A percentile compares a stretch with the other conserved stretches of the same genome.
phyloP scores from a whole-genome alignment of 2,329 filamentous ascomycete species.

The Penicillium oxalicum region DNA sequence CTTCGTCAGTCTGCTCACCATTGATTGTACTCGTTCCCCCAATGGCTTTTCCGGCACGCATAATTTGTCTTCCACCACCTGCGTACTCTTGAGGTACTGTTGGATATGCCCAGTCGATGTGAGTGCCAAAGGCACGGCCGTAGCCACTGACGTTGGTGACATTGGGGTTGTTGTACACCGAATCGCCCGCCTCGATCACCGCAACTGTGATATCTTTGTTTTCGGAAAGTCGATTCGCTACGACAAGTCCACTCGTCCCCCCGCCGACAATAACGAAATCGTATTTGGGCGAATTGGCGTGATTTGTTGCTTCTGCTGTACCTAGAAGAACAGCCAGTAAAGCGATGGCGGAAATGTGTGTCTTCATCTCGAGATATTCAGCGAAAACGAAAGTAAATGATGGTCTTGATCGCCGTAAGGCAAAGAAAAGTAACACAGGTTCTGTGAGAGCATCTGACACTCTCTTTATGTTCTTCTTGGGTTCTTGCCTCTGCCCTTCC shows the following conservation, averaged over 20 bases:
- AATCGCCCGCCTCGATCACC: slow-evolving; percentile 31
- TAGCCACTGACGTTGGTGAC: slow-evolving; percentile 25
- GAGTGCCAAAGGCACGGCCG: slow-evolving; percentile 27
- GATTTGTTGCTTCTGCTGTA: slow-evolving; percentile 7
- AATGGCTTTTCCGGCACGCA: slow-evolving; percentile 40
- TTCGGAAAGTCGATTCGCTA: slow-evolving; percentile 34
- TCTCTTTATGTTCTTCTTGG: background rate
- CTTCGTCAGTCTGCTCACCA: slow-evolving; percentile 17
- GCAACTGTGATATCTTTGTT: slow-evolving; percentile 22
- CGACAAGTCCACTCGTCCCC: slow-evolving; percentile 31
- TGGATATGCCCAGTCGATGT: slow-evolving; percentile 41
- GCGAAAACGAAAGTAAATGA: background rate
- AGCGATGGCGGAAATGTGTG: slow-evolving; percentile 5
- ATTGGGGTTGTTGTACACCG: slow-evolving; percentile 24
- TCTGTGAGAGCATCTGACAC: too few relatives aligned
- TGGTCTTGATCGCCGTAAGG: background rate
- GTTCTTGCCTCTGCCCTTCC: background rate
- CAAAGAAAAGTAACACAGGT: too few relatives aligned
- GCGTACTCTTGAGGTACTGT: slow-evolving; percentile 40
- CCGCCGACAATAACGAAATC: slow-evolving; percentile 35
- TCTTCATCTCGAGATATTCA: background rate
- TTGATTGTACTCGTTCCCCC: slow-evolving; percentile 44
- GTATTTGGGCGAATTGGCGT: slow-evolving; percentile 14
- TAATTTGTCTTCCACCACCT: slow-evolving; percentile 25
- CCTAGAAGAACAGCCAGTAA: slow-evolving; percentile 6